Evolutionary conservation across 2,329 filamentous ascomycete species (phyloP).

Genomic region (Microsporum ferrugineum): DNA sequence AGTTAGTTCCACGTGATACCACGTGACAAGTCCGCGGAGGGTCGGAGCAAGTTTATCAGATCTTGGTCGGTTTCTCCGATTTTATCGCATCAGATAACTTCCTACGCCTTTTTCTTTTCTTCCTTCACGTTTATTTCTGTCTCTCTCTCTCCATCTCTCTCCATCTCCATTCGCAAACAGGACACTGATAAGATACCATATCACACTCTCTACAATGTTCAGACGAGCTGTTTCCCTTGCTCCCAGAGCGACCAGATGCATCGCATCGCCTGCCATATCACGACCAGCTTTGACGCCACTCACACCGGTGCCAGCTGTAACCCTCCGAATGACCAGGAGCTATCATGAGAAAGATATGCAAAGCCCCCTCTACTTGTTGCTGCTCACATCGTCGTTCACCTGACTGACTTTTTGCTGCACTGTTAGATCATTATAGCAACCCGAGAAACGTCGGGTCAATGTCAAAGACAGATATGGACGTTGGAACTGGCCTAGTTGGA

Average conservation of each 20-base stretch:
- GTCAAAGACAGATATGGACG: constrained; percentile 66
- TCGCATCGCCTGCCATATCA: constrained; percentile 36
- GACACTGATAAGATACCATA: neutral
- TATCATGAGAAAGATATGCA: constrained; percentile 58
- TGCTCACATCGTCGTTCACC: neutral
- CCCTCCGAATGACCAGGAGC: constrained; percentile 34
- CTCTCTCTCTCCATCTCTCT: neutral
- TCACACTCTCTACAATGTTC: constrained; percentile 39
- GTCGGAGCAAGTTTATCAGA: constrained; percentile 1
- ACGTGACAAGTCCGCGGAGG: neutral
- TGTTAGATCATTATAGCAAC: constrained; percentile 72
- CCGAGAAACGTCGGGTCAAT: constrained; percentile 70
- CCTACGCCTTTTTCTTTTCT: neutral
- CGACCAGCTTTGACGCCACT: constrained; percentile 35
- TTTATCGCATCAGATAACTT: neutral
- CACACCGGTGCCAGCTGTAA: constrained; percentile 29
- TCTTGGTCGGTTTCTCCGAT: neutral
- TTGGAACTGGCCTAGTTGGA: constrained; percentile 82
- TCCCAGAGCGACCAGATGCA: constrained; percentile 42
- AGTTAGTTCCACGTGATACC: neutral
- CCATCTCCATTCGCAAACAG: neutral
- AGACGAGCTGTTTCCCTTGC: constrained; percentile 44
- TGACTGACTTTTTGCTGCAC: constrained; percentile 35
- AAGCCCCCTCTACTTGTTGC: neutral
- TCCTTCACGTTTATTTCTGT: neutral